Evolutionary conservation across 2,329 filamentous ascomycete genomes (phyloP), one percentile per base, ranked within the genome.

Genomic region (Gnomoniopsis sp.): DNA sequence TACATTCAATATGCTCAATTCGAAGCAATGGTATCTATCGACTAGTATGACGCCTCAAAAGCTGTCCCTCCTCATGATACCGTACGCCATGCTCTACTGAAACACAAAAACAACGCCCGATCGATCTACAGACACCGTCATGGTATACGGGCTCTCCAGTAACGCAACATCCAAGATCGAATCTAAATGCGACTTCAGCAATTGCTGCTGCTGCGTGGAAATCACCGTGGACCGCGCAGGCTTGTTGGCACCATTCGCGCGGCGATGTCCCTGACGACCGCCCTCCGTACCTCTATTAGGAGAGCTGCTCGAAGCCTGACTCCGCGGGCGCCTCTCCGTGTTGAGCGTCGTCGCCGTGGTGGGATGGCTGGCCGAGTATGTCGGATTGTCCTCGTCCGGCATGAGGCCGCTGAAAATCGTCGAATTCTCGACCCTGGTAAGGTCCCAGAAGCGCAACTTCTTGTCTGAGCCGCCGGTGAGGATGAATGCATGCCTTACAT

Each of bases 381-480:
- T 83, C n/a, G 91, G 89, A 69, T 86, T 87, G 36, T 83, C 77
- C 59, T 92, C 88, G 36, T 91, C 88, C 2, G 78, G 74, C 58
- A 85, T 84, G 12, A 92, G 78, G 0, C 93, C 93, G 69, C 90
- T 96, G 63, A 96, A 88, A 15, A 97, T 83, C 57, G 82, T 80
- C 44, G 91, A 96, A 60, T 86, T 84, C 68, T 96, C 91, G 11
- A 91, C 81, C 11, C 87, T 87, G 11, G 85, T 80, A 15, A 95
- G 80, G 69, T 99, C 93, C 95, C 95, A 99, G 74, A 96, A 98
- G 11, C 95, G 86, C 19, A 99, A 83, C 72, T 90, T 95, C 74
- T 89, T 91, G 72, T 98, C 95, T 12, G 90, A 90, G 0, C 93
- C 93, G 19, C 88, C 93, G 0, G 91, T 95, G 41, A 99, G 77